Conservation (phyloP, 345 rosid species). For the Barbarea vulgaris region DNA sequence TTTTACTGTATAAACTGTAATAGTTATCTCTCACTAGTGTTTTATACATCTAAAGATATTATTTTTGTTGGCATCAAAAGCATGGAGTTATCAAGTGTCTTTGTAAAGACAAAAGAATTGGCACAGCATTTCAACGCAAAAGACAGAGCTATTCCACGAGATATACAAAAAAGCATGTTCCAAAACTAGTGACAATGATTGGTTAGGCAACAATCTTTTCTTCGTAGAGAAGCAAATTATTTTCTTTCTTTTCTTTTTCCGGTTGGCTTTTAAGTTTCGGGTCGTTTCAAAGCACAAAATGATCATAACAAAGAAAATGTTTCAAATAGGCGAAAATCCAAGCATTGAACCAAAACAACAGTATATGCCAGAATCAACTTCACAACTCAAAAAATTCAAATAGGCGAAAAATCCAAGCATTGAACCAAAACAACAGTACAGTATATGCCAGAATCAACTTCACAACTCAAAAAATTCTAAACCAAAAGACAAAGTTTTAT, state of each 20-base stretch:
- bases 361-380: no score
- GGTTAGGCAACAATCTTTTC: constrained; percentile 3
- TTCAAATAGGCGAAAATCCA: not conserved
- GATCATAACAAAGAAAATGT: not conserved
- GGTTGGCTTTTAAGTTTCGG: no score
- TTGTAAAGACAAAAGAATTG: constrained; percentile 1
- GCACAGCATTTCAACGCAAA: constrained; percentile 11
- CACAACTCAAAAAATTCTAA: no score
- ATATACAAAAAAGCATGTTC: constrained; percentile 1
- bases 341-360: no score
- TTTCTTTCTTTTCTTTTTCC: no score
- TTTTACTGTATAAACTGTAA: no score
- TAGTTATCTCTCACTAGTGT: not conserved
- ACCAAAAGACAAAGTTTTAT: no score
- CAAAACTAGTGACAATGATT: constrained; percentile 23
- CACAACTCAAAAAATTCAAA: not conserved
- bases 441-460: no score
- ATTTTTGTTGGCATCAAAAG: not conserved
- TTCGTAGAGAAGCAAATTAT: not conserved
- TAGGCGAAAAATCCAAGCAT: not conserved
- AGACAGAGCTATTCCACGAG: constrained; percentile 21
- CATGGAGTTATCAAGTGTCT: not conserved
- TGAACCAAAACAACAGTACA: no score
- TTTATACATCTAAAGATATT: no score
- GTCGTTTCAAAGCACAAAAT: not conserved